Base-by-base conservation (phyloP, 73 alveolate genomes). In the Blepharisma japonicum region DNA sequence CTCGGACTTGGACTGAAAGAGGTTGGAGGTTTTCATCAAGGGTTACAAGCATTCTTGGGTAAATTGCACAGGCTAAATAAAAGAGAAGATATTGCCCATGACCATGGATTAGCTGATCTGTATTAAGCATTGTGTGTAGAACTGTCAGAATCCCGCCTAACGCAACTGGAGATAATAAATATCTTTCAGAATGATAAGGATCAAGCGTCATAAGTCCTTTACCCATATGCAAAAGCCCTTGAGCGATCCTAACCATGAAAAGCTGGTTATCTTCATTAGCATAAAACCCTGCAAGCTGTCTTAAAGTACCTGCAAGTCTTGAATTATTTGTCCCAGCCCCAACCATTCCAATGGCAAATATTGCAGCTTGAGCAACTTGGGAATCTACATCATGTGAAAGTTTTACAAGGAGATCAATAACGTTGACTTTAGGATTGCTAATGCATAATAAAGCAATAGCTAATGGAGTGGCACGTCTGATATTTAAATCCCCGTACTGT, bases 321-420 rank as follows among this genome's bases (percentile, higher is more conserved):
- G 97, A 86, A 71, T 96, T 95, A 86, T 96, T 96, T 54, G 98
- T 94, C 21, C 99, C 99, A 23, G 98, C 95, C 27, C 95, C 88
- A 8, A 94, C 90, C 56, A 94, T 79, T 9, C 98, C 98, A 68
- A 89, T 87, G 46, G 95, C 90, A 66, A 91, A 81, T 42, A 94
- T 89, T 8, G 97, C 94, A 78, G 83, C 79, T 89, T 82, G 83
- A 45, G 98, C 94, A 0, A 87, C 95, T 20, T 79, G 79, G 77
- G 68, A 85, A 77, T 96, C 98, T 18, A 92, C 81, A 68, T 96
- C 99, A 83, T 96, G 97, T 14, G 97, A 81, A 70, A 96, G 90
- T 81, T 96, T 96, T 38, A 93, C 81, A 20, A 96, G 89, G 42
- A 91, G 76, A 90, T 96, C 99, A 68, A 94, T 91, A 51, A 86